Evolutionary conservation across 139 green algal species (phyloP), one percentile per base, ranked within the genome.

Genomic region (Auxenochlorella protothecoides): DNA sequence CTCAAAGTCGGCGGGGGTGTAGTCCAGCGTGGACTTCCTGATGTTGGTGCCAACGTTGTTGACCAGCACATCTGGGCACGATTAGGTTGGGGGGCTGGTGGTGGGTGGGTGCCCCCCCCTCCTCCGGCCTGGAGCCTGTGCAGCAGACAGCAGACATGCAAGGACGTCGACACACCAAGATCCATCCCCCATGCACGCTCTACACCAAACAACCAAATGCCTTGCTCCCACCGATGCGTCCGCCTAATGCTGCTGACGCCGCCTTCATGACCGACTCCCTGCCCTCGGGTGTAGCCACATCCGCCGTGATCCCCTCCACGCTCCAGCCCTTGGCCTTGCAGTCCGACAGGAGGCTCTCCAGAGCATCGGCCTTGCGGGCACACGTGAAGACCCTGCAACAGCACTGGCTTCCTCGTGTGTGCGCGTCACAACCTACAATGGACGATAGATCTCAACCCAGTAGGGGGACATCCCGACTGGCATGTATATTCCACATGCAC

Each of bases 11-110:
- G 85, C 78, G 4, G 79, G 66, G 13, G 81, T 88, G 75, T 81
- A 91, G 2, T 90, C 81, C 13, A 79, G 56, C 8, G 84, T 89
- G 0, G 72, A 65, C 70, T 88, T 89, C 4, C 89, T 66, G 5
- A 90, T 79, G 69, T 95, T 95, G n/a, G 80, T 91, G 8, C 89
- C 89, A 5, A 88, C 89, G 73, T 95, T 95, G 76, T 89, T 85
- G 57, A 90, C 73, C 4, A 44, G 27, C 27, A 44, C 27, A 44
- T n/a, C 63, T 9, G 11, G 15, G 11, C 59, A 11, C 2, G 11
- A n/a, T 11, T 2, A 11, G 12, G 2, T 12, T 12, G 10, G 59
- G 59, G 59, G 10, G 11, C 59, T 63, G 13, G 6, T 9, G 15
- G 10, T 9, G 11, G 63, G 9, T n/a, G 63, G 15, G 10, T 14